Percentiles rank a stretch among this genome's conserved stretches.
phyloP scores from a whole-genome alignment of 2,329 filamentous ascomycete genomes.

The Pseudomassariella vexata region DNA sequence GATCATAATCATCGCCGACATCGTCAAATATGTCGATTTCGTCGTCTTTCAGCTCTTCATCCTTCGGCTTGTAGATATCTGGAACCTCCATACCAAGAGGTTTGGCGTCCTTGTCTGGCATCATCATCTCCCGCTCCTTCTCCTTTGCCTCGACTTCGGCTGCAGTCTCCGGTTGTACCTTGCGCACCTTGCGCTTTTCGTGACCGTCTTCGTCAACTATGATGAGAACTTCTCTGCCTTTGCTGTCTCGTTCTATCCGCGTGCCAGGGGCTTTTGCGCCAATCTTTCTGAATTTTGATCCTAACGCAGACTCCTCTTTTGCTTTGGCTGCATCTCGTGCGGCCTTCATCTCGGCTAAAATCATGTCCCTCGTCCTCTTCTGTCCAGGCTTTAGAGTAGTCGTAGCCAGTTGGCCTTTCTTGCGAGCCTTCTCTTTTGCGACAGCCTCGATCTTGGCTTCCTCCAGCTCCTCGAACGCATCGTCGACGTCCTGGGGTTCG shows the following conservation, averaged over 20 bases:
- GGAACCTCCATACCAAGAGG: constrained; percentile 63
- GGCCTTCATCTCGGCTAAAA: constrained; percentile 62
- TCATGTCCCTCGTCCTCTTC: constrained; percentile 61
- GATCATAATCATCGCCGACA: constrained; percentile 62
- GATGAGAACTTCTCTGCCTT: constrained; percentile 58
- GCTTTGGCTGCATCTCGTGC: constrained; percentile 54
- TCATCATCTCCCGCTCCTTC: constrained; percentile 35
- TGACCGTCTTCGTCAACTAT: constrained; percentile 61
- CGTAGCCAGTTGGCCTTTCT: constrained; percentile 57
- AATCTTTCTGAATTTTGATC: constrained; percentile 60
- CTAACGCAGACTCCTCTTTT: constrained; percentile 44
- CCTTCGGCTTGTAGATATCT: constrained; percentile 47
- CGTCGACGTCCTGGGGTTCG: constrained; percentile 51
- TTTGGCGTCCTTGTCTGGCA: constrained; percentile 49
- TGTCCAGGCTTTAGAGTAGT: constrained; percentile 46
- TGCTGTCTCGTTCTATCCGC: constrained; percentile 55
- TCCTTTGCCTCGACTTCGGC: constrained; percentile 24
- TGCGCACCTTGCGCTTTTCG: constrained; percentile 60
- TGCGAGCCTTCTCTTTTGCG: constrained; percentile 45
- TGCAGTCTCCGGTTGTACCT: constrained; percentile 32
- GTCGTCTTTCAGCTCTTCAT: constrained; percentile 44
- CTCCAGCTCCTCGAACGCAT: constrained; percentile 57
- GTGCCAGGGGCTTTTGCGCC: constrained; percentile 48
- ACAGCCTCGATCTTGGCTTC: constrained; percentile 48
- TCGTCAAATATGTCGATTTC: constrained; percentile 62